Percentiles rank a stretch among this genome's conserved stretches.
Evolutionary conservation across 441 rosid species (phyloP).

Genomic region (Theobroma grandiflorum): DNA sequence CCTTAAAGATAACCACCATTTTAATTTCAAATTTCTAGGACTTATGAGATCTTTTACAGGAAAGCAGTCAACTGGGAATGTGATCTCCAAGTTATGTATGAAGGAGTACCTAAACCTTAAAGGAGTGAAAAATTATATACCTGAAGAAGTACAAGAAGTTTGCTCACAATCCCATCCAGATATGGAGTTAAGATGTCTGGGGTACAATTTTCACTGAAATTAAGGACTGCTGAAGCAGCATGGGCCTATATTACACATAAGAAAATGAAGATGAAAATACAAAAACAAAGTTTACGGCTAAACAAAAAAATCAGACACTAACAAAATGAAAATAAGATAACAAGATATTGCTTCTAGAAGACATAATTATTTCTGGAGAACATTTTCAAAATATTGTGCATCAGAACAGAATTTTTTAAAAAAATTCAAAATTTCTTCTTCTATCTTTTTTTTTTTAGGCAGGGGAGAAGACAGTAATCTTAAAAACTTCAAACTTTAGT

Average conservation of each 20-base stretch:
- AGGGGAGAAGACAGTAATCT: not conserved
- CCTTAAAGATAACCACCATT: not conserved
- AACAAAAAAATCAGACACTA: constrained; percentile 13
- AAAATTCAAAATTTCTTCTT: not conserved
- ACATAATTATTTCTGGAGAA: not conserved
- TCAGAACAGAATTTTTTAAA: constrained; percentile 10
- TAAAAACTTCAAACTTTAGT: not conserved
- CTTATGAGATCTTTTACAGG: not conserved
- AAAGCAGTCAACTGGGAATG: not conserved
- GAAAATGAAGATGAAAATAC: not conserved
- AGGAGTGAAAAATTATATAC: constrained; percentile 30
- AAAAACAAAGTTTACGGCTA: not conserved
- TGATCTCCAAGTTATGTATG: not conserved
- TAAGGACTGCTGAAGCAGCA: constrained; percentile 58
- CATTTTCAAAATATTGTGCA: not conserved
- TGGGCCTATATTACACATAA: constrained; percentile 45
- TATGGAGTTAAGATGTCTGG: constrained; percentile 54
- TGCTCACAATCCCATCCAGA: constrained; percentile 57
- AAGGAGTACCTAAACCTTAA: not conserved
- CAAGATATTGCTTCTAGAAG: constrained; percentile 3
- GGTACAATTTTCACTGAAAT: constrained; percentile 58
- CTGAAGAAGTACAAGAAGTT: constrained; percentile 61
- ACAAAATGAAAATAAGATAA: constrained; percentile 7
- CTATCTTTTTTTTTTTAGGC: not conserved
- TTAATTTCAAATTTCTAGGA: too few relatives aligned